Evolutionary conservation across 1,284 basidiomycete species (phyloP).

Genomic region (Hymenochaete sp.): DNA sequence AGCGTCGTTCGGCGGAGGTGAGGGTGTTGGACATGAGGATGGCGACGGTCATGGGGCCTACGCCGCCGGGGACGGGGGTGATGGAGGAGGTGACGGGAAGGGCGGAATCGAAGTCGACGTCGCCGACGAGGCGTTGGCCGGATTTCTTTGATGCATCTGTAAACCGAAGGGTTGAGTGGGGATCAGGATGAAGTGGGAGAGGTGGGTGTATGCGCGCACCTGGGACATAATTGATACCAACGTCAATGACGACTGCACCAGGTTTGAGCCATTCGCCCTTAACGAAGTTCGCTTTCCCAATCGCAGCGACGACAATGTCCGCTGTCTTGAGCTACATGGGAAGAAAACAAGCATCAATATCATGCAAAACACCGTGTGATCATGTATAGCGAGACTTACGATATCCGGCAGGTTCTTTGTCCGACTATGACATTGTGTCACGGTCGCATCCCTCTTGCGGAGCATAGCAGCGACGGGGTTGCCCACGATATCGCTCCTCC

Average conservation of each 20-base stretch:
- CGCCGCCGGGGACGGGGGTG: constrained; percentile 97
- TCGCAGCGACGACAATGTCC: constrained; percentile 90
- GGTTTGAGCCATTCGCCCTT: constrained; percentile 95
- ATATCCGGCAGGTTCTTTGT: constrained; percentile 77
- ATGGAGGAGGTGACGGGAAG: constrained; percentile 77
- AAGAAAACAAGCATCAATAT: no score
- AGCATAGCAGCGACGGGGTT: constrained; percentile 91
- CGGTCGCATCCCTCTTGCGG: constrained; percentile 86
- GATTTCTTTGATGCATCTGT: constrained; percentile 86
- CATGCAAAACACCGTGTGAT: no score
- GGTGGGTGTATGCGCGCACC: constrained; percentile 31
- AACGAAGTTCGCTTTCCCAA: constrained; percentile 86
- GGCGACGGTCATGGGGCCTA: constrained; percentile 99
- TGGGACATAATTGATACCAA: constrained; percentile 95
- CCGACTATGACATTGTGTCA: constrained; percentile 94
- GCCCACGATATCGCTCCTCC: constrained; percentile 96
- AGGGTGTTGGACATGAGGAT: constrained; percentile 97
- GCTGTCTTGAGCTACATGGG: constrained; percentile 63
- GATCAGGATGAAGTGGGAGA: neutral
- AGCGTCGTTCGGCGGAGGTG: constrained; percentile 74
- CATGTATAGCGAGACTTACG: constrained; percentile 34
- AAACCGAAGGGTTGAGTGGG: constrained; percentile 2
- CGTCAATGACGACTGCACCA: constrained; percentile 90
- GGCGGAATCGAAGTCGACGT: constrained; percentile 84
- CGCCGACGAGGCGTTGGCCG: constrained; percentile 93